Percentiles rank a stretch among this genome's conserved stretches.
These are phyloP conservation scores for Crepidotus variabilis DNA, from an alignment of 768 basidiomycete genomes.

Conservation along the genomic window DNA sequence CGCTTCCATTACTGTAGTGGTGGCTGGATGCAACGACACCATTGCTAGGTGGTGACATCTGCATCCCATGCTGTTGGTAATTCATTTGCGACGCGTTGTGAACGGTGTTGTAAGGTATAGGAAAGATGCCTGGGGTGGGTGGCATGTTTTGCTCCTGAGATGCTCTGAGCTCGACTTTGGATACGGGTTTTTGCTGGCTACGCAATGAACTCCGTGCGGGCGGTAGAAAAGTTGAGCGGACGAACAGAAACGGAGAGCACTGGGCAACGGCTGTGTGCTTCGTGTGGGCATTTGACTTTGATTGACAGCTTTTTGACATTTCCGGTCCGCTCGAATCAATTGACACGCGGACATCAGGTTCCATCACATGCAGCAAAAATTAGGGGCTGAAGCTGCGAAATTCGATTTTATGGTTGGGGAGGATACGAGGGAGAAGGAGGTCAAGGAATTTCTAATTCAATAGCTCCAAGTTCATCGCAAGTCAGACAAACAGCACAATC, in stretches of 20 bases:
- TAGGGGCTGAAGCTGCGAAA: not conserved
- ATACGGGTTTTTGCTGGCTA: not conserved
- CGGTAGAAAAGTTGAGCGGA: not conserved
- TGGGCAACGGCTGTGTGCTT: not conserved
- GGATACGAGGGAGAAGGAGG: too few species aligned
- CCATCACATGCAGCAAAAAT: not conserved
- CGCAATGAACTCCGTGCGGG: not conserved
- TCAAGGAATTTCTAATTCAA: too few species aligned
- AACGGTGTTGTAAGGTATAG: constrained; percentile 49
- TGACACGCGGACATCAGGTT: not conserved
- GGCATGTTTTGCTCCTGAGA: constrained; percentile 39
- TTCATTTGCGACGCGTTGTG: constrained; percentile 16
- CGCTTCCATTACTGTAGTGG: not conserved
- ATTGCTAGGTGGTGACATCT: constrained; percentile 1
- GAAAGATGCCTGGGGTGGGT: constrained; percentile 67
- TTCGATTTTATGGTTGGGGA: too few species aligned
- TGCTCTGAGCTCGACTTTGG: too few species aligned
- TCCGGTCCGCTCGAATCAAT: not conserved
- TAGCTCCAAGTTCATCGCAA: too few species aligned
- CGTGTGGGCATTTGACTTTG: not conserved
- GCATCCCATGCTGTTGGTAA: constrained; percentile 7
- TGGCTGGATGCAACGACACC: not conserved
- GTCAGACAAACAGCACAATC: too few species aligned
- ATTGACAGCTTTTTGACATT: not conserved
- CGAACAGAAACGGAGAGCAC: not conserved